A percentile compares a stretch with the other conserved stretches of the same genome.
phyloP scores from a whole-genome alignment of 306 rosid genomes.

The Senna tora region DNA sequence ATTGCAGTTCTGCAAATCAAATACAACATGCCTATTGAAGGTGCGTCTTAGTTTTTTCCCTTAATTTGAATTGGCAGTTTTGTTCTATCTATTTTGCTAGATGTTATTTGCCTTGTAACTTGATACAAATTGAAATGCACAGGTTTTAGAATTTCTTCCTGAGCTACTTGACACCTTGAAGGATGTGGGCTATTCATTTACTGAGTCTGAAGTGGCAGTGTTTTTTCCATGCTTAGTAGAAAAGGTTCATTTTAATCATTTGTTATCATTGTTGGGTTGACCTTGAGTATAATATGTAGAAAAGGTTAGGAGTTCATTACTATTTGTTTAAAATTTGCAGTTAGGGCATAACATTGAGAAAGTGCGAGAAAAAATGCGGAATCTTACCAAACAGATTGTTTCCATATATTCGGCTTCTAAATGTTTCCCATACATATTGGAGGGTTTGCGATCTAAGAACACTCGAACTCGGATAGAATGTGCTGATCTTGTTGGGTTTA shows the following conservation, averaged over 20 bases:
- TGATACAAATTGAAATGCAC: constrained; percentile 30
- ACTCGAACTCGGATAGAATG: constrained; percentile 95
- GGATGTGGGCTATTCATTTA: constrained; percentile 78
- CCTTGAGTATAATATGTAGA: constrained; percentile 10
- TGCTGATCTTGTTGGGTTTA: constrained; percentile 89
- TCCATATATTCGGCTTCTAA: constrained; percentile 74
- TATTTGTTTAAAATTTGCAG: constrained; percentile 56
- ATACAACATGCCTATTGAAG: constrained; percentile 96
- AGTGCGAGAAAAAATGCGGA: constrained; percentile 94
- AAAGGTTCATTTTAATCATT: constrained; percentile 60
- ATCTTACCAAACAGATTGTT: constrained; percentile 84
- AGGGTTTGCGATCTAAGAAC: constrained; percentile 98
- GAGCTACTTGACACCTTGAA: constrained; percentile 80
- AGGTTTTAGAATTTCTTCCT: constrained; percentile 97
- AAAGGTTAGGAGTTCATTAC: neutral
- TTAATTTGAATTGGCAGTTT: neutral
- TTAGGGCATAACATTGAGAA: constrained; percentile 96
- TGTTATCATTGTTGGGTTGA: constrained; percentile 16
- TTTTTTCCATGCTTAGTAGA: constrained; percentile 92
- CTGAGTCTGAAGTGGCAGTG: constrained; percentile 90
- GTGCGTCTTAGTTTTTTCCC: constrained; percentile 43
- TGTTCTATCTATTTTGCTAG: constrained; percentile 8
- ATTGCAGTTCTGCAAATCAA: constrained; percentile 96
- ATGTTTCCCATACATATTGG: constrained; percentile 89
- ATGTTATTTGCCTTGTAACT: neutral